A percentile compares a stretch with the other conserved stretches of the same genome.
phyloP scores from a whole-genome alignment of 1,284 basidiomycete species.

The Vanrija humicola region DNA sequence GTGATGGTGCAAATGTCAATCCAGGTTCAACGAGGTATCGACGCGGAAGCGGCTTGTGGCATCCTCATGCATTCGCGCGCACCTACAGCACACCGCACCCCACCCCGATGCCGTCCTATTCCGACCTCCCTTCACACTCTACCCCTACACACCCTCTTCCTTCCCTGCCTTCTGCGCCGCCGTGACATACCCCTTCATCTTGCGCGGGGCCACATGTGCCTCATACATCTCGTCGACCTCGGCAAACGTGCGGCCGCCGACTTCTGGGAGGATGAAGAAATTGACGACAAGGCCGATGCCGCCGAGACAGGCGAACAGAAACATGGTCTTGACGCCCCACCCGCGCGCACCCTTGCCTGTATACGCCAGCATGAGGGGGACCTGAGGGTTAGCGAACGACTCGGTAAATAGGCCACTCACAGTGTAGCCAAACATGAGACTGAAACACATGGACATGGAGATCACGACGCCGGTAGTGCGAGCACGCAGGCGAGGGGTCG shows the following conservation, averaged over 20 bases:
- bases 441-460: conserved; percentile 8
- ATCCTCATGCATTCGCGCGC: too few relatives aligned
- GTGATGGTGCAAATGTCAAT: too few relatives aligned
- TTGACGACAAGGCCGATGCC: conserved; percentile 8
- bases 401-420: neutral
- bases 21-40: too few relatives aligned
- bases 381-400: too few relatives aligned
- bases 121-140: too few relatives aligned
- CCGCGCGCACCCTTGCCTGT: conserved; percentile 6
- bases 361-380: conserved; percentile 8
- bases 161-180: neutral
- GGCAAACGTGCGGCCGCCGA: conserved; percentile 11
- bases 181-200: conserved; percentile 14
- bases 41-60: too few relatives aligned
- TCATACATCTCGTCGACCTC: conserved; percentile 22
- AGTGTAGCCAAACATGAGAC: conserved; percentile 9
- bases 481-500: conserved; percentile 9
- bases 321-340: conserved; percentile 13
- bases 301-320: conserved; percentile 7
- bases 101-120: too few relatives aligned
- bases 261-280: conserved; percentile 8
- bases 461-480: conserved; percentile 8
- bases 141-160: neutral
- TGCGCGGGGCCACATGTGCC: conserved; percentile 9
- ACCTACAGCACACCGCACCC: too few relatives aligned